Evolutionary conservation across 768 basidiomycete genomes (phyloP).

Genomic region (Suillus fuscotomentosus): DNA sequence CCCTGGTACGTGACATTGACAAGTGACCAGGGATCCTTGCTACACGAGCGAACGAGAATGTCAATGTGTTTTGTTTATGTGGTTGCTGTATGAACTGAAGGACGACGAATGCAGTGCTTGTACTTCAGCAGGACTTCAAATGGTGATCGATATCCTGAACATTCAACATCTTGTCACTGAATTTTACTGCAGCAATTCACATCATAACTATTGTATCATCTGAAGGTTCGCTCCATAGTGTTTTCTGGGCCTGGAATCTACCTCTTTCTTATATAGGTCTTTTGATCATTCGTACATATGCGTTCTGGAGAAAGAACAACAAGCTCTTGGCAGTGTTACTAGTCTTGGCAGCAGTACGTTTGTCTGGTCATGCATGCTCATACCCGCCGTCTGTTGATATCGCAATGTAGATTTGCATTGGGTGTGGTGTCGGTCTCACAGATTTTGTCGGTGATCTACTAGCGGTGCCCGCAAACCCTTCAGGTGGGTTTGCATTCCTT

Average conservation of each 20-base stretch:
- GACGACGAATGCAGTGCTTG: neutral
- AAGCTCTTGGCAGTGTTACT: neutral
- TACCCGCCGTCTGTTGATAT: neutral
- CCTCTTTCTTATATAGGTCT: neutral
- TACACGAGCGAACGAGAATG: neutral
- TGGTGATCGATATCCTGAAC: neutral
- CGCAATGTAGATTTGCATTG: neutral
- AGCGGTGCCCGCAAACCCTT: neutral
- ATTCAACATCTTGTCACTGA: neutral
- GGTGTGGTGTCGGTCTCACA: neutral
- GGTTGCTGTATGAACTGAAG: neutral
- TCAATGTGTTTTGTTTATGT: neutral
- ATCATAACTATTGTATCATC: conserved; percentile 2
- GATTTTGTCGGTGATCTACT: neutral
- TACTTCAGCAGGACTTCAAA: neutral
- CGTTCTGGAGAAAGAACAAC: conserved; percentile 5
- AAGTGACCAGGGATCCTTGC: neutral
- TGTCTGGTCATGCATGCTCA: neutral
- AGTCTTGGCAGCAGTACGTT: conserved; percentile 2
- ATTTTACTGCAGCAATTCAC: neutral
- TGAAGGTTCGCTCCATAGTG: neutral
- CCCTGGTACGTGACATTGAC: neutral
- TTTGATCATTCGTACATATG: neutral
- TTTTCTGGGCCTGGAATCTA: neutral
- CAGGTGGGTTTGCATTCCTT: neutral